Percentiles rank a stretch among this genome's conserved stretches.
These are phyloP conservation scores for Stephania cephalantha DNA, from an alignment of 164 flowering plant genomes.

Conservation along the genomic window DNA sequence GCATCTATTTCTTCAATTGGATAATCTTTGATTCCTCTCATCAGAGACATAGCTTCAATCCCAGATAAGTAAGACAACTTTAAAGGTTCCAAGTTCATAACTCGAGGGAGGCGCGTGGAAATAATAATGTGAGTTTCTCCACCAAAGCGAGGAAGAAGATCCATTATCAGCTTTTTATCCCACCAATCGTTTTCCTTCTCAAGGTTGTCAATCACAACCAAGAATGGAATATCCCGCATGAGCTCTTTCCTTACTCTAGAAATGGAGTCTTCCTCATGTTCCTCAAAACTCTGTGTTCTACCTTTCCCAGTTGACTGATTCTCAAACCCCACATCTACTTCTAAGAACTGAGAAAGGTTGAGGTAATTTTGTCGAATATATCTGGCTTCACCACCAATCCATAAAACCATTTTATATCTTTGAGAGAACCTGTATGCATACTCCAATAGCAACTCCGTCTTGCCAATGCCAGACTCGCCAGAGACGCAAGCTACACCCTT, in stretches of 20 bases:
- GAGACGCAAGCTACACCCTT: conserved; percentile 92
- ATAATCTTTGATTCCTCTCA: conserved; percentile 65
- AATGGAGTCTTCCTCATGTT: conserved; percentile 82
- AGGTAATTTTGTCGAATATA: conserved; percentile 84
- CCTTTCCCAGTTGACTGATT: conserved; percentile 41
- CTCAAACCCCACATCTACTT: conserved; percentile 74
- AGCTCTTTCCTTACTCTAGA: conserved; percentile 71
- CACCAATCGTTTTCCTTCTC: conserved; percentile 98
- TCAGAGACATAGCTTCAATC: conserved; percentile 78
- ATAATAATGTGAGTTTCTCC: conserved; percentile 80
- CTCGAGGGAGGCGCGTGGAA: conserved; percentile 70
- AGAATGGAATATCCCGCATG: conserved; percentile 86
- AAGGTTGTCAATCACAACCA: conserved; percentile 82
- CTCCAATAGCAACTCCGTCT: conserved; percentile 86
- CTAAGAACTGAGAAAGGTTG: conserved; percentile 69
- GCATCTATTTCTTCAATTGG: conserved; percentile 68
- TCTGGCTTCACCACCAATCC: conserved; percentile 88
- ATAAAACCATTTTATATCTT: conserved; percentile 86
- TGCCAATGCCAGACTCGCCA: conserved; percentile 92
- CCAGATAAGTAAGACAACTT: conserved; percentile 82
- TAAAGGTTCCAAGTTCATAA: conserved; percentile 82
- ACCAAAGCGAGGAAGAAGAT: conserved; percentile 94
- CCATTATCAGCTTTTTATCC: conserved; percentile 81
- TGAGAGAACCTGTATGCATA: conserved; percentile 79
- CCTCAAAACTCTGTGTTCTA: conserved; percentile 71